A percentile compares a stretch with the other conserved stretches of the same genome.
Conservation (phyloP, 495 filamentous ascomycete genomes). For the Wilcoxina mikolae region DNA sequence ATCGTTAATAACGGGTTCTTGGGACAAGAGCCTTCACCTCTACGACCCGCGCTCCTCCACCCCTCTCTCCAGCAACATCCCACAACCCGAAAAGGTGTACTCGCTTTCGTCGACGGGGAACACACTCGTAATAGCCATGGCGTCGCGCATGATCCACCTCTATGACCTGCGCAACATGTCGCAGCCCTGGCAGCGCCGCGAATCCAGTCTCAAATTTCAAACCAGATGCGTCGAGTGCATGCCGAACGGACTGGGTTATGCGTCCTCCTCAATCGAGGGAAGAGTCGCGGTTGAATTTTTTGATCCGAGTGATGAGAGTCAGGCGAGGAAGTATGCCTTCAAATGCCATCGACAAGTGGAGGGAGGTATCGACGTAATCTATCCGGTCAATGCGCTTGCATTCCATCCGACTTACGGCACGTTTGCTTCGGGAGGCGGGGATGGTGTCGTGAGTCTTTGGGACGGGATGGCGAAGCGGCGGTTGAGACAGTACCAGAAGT, state of each 20-base stretch:
- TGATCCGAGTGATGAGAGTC: slow-evolving; percentile 66
- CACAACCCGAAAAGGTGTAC: slow-evolving; percentile 68
- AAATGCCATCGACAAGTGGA: slow-evolving; percentile 80
- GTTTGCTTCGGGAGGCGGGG: slow-evolving; percentile 84
- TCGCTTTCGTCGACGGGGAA: slow-evolving; percentile 65
- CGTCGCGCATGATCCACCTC: slow-evolving; percentile 76
- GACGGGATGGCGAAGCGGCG: slow-evolving; percentile 83
- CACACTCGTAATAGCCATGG: slow-evolving; percentile 89
- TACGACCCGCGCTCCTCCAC: slow-evolving; percentile 42
- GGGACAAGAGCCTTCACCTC: slow-evolving; percentile 81
- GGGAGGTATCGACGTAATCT: slow-evolving; percentile 72
- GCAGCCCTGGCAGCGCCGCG: slow-evolving; percentile 75
- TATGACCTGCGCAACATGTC: slow-evolving; percentile 68
- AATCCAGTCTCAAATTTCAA: slow-evolving; percentile 89
- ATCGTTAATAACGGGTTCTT: slow-evolving; percentile 68
- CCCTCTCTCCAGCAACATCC: slow-evolving; percentile 40
- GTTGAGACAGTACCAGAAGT: slow-evolving; percentile 77
- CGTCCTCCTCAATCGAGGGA: slow-evolving; percentile 76
- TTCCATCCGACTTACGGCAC: slow-evolving; percentile 88
- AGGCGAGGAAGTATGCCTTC: slow-evolving; percentile 91
- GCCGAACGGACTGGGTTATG: slow-evolving; percentile 87
- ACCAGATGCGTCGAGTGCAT: slow-evolving; percentile 89
- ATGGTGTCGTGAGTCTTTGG: slow-evolving; percentile 90
- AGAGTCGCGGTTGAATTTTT: slow-evolving; percentile 96
- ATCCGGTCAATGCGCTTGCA: slow-evolving; percentile 82